Conservation (phyloP, 192 early-diverging fungal species). For the Thamnidium elegans region DNA sequence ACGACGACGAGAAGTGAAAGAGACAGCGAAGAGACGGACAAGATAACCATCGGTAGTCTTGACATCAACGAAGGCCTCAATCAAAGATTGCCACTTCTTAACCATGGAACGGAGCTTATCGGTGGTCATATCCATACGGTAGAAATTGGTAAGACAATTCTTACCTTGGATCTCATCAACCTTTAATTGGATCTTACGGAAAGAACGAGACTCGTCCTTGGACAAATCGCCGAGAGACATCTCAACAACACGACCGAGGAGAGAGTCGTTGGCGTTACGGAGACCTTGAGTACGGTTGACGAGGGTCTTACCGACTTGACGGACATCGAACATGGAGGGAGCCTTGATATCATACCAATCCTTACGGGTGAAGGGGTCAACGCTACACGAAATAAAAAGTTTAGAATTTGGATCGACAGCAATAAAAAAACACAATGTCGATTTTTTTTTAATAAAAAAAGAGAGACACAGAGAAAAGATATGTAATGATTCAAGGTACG, state of each 20-base stretch:
- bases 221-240: conserved; percentile 94
- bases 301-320: conserved; percentile 97
- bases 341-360: conserved; percentile 99
- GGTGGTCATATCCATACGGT: conserved; percentile 99
- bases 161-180: conserved; percentile 97
- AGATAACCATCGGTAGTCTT: conserved; percentile 99
- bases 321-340: conserved; percentile 92
- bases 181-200: conserved; percentile 96
- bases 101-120: conserved; percentile 99
- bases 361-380: conserved; percentile 99
- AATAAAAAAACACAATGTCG: too few species aligned
- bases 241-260: conserved; percentile 97
- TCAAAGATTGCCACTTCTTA: conserved; percentile 99
- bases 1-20: conserved; percentile 90
- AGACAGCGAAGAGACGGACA: conserved; percentile 94
- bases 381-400: conserved; percentile 45
- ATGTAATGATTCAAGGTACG: background rate
- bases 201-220: conserved; percentile 87
- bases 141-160: conserved; percentile 99
- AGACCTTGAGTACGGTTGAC: conserved; percentile 99
- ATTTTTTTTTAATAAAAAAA: too few species aligned
- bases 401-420: too few species aligned
- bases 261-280: conserved; percentile 90
- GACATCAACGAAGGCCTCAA: conserved; percentile 97
- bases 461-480: too few species aligned